Conservation (phyloP, 2,329 filamentous ascomycete species). For the Talaromyces sp. region DNA sequence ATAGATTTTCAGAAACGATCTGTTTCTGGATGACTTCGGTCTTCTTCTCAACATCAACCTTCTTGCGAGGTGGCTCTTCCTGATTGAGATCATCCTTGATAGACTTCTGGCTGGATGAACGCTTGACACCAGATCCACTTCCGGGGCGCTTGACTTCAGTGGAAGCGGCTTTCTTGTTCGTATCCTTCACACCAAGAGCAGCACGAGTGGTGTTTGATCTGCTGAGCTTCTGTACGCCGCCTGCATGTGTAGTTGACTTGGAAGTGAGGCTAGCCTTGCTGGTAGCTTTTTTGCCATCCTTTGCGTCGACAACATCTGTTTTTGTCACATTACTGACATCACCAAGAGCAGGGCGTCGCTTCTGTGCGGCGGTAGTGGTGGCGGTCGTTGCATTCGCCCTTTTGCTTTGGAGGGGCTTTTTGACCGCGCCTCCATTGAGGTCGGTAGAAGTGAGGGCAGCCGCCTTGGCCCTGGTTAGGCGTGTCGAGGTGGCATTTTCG, state of each 20-base stretch:
- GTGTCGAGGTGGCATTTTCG: slow-evolving; percentile 76
- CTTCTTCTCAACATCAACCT: slow-evolving; percentile 56
- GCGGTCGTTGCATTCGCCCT: slow-evolving; percentile 53
- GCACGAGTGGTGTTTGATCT: slow-evolving; percentile 59
- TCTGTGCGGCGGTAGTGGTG: slow-evolving; percentile 44
- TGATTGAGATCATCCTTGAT: slow-evolving; percentile 58
- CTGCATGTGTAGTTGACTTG: slow-evolving; percentile 72
- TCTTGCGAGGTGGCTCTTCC: slow-evolving; percentile 67
- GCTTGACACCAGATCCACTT: slow-evolving; percentile 69
- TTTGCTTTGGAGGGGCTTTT: slow-evolving; percentile 67
- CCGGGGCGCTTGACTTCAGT: slow-evolving; percentile 68
- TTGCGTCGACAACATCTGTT: slow-evolving; percentile 52
- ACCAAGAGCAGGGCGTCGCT: slow-evolving; percentile 80
- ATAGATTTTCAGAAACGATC: slow-evolving; percentile 30
- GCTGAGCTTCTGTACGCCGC: slow-evolving; percentile 73
- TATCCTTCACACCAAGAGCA: slow-evolving; percentile 63
- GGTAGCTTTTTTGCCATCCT: slow-evolving; percentile 69
- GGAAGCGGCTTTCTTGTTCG: slow-evolving; percentile 57
- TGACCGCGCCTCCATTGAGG: slow-evolving; percentile 62
- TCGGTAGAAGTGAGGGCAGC: slow-evolving; percentile 58
- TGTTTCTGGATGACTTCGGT: slow-evolving; percentile 34
- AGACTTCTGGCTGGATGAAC: slow-evolving; percentile 51
- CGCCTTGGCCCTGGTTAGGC: slow-evolving; percentile 89
- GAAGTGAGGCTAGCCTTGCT: slow-evolving; percentile 67
- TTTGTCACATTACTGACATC: slow-evolving; percentile 97